Base-by-base conservation (phyloP, 495 filamentous ascomycete genomes). In the Lasiosphaeria miniovina region DNA sequence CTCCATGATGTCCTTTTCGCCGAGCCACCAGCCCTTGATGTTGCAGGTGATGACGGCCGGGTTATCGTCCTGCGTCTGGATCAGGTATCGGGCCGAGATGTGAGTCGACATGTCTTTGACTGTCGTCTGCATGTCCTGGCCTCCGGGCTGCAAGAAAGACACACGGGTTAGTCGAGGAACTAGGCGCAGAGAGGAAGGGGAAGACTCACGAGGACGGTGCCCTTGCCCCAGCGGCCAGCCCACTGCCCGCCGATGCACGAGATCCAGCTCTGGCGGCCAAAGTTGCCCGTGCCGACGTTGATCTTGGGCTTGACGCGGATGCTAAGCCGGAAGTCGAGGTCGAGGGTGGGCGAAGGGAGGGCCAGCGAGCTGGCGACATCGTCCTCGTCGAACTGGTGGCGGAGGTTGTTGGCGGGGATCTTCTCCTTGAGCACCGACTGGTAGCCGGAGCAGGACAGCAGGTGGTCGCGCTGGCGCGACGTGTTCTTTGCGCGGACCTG, bases 401-500 rank as follows among this genome's bases (percentile, higher is more conserved):
- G 65, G 3, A 68, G 65, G 46, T 63, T 65, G 51, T 66, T 68
- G 35, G 67, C 69, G 2, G 69, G 65, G 15, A 68, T 65, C 59
- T 63, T 66, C 9, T 70, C 67, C 52, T 65, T 65, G 43, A 71
- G 58, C 24, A 65, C 49, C 32, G 36, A 14, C 46, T 68, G 67
- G 46, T 68, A 71, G 3, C 60, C 67, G 17, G 61, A 40, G 51
- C 69, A 71, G 3, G 35, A 24, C 58, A 68, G 46, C 15, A 71
- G 53, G 40, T 71, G 69, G 43, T 71, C 69, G 9, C 69, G 59
- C 60, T 71, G 69, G 34, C 69, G 53, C 5, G 69, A 71, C 9
- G 67, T 71, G 51, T 71, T 71, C 56, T 71, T 71, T 1, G 69
- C 69, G 0, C 69, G 65, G 15, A 64, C 56, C 46, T 71, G 62